phyloP scores from a whole-genome alignment of 768 basidiomycete genomes.

The Pleurotus platypus region DNA sequence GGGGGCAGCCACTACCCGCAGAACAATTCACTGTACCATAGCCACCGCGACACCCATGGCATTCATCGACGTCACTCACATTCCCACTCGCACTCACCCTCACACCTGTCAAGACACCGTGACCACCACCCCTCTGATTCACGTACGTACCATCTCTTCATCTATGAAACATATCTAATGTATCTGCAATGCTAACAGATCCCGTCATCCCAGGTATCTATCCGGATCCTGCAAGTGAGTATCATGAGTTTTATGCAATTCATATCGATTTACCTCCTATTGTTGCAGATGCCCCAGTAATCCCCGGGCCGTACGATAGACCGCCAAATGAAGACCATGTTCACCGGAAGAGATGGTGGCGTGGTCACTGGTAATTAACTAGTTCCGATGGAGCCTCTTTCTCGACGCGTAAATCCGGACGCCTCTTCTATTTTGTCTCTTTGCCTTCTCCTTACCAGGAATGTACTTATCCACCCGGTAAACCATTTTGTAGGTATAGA shows the following conservation, averaged over 20 bases:
- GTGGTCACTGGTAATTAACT: neutral
- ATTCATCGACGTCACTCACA: neutral
- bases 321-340: neutral
- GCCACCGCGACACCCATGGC: neutral
- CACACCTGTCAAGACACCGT: neutral
- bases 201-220: conserved; percentile 1
- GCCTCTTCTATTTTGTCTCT: too few relatives aligned
- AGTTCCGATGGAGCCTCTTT: too few relatives aligned
- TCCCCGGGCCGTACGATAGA: conserved; percentile 1
- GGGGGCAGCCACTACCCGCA: conserved; percentile 5
- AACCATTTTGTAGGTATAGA: too few relatives aligned
- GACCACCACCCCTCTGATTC: conserved; percentile 2
- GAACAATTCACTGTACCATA: neutral
- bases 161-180: neutral
- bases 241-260: neutral
- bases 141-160: neutral
- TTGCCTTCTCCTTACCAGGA: too few relatives aligned
- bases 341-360: conserved; percentile 5
- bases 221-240: neutral
- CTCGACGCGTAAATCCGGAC: too few relatives aligned
- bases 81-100: too few relatives aligned
- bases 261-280: neutral
- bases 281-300: neutral
- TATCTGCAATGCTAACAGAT: neutral
- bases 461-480: too few relatives aligned